Conservation (phyloP, 768 basidiomycete genomes). For the Podaxis sp. region DNA sequence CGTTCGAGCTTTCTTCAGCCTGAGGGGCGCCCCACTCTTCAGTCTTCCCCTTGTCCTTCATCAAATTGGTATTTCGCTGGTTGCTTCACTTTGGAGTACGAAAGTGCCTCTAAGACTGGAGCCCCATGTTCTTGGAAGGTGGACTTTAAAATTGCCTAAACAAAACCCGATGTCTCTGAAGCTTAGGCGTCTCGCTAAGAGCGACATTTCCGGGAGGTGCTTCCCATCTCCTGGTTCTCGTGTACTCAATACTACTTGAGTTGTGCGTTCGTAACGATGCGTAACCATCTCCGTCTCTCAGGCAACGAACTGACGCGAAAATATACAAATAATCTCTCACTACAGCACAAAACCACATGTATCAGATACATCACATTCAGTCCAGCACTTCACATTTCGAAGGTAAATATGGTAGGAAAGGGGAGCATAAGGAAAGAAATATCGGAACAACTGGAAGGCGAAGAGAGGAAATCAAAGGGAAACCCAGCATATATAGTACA, state of each 20-base stretch:
- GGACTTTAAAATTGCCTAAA: too few species aligned
- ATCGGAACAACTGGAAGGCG: not conserved
- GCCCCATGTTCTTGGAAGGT: too few species aligned
- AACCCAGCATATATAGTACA: not conserved
- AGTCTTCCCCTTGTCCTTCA: too few species aligned
- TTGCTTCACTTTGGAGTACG: too few species aligned
- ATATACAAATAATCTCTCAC: not conserved
- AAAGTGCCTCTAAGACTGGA: too few species aligned
- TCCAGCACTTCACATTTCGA: not conserved
- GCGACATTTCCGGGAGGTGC: too few species aligned
- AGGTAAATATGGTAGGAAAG: not conserved
- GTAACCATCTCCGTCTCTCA: not conserved
- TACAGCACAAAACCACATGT: not conserved
- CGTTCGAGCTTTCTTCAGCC: too few species aligned
- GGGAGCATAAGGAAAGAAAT: not conserved
- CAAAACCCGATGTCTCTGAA: too few species aligned
- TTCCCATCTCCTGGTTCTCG: too few species aligned
- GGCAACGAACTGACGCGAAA: not conserved
- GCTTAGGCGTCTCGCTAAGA: too few species aligned
- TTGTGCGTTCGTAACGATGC: not conserved
- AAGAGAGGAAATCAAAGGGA: not conserved
- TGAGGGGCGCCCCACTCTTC: too few species aligned
- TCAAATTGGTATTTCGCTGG: too few species aligned
- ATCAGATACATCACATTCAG: not conserved
- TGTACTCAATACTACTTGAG: not conserved